Base-by-base conservation (phyloP, 2,329 filamentous ascomycete genomes). In the Thermoascus crustaceus region DNA sequence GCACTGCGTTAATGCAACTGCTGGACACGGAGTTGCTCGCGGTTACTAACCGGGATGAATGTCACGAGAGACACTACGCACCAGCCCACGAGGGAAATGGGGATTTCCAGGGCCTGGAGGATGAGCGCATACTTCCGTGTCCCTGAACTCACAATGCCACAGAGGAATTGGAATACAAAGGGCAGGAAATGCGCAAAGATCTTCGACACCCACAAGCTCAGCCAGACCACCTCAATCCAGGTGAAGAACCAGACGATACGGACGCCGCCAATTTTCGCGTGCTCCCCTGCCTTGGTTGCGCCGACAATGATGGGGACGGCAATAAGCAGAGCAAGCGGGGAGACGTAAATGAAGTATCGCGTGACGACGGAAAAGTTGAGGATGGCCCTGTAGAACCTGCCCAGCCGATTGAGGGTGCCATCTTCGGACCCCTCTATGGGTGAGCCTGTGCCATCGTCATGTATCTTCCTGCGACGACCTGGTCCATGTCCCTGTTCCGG, bases 181-280 rank as follows among this genome's bases (percentile, higher is more conserved):
- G 77, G 77, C 30, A 80, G 51, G 45, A 72, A 69, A 46, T 75
- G 72, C 5, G 73, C 72, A 17, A 76, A 55, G 32, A 78, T 60
- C 54, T 81, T 81, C 44, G 71, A 73, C 9, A 65, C 65, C 77
- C 77, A 81, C 40, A 81, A 60, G 48, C 71, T 72, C 23, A 76
- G 58, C 77, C 77, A 81, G 35, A 80, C 65, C 30, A 80, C 68
- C 53, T 80, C 76, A 23, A 80, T 61, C 77, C 77, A 81, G 11
- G 69, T 68, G 59, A 78, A 81, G 58, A 81, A 75, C 67, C 72
- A 77, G 35, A 71, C 63, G 25, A 78, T 64, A 5, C 67, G 59
- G 4, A 79, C 74, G 14, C 69, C 69, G 10, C 71, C 73, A 42
- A 79, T 73, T 18, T 57, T 63, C 5, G 69, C 68, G 30, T 65